Evolutionary conservation across 108 stramenopile species (phyloP).

Genomic region (Fragilaria crotonensis): DNA sequence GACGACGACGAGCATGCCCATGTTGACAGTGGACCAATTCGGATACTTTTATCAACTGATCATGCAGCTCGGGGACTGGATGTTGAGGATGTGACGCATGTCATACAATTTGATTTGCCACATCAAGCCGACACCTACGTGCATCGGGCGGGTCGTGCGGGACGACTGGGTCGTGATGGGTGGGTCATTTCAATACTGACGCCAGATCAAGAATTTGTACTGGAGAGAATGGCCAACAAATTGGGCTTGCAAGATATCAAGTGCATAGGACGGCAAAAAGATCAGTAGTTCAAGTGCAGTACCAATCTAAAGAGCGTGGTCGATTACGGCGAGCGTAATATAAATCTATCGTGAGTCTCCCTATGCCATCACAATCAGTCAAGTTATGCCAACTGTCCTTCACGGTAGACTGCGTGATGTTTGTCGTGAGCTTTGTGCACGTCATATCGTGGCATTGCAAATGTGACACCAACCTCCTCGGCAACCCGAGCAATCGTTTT

Average conservation of each 20-base stretch:
- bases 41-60: slow-evolving; percentile 82
- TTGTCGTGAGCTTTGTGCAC: no score
- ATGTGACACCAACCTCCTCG: slow-evolving; percentile 25
- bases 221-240: slow-evolving; percentile 61
- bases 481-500: slow-evolving; percentile 44
- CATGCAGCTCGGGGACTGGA: slow-evolving; percentile 87
- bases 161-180: slow-evolving; percentile 62
- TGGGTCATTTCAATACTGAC: slow-evolving; percentile 72
- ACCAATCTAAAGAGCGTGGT: no score
- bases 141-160: slow-evolving; percentile 87
- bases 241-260: slow-evolving; percentile 27
- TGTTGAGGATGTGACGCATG: slow-evolving; percentile 66
- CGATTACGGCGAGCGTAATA: no score
- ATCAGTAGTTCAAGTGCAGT: no score
- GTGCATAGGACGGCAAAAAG: slow-evolving; percentile 52
- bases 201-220: slow-evolving; percentile 76
- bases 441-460: slow-evolving; percentile 8
- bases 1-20: not conserved
- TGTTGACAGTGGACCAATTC: slow-evolving; percentile 15
- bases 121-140: slow-evolving; percentile 74
- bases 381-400: no score
- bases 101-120: slow-evolving; percentile 85
- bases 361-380: no score
- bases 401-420: no score
- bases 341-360: no score